These are phyloP conservation scores for Ilyonectria mors-panacis DNA, from an alignment of 2,329 filamentous ascomycete species.

Conservation along the genomic window DNA sequence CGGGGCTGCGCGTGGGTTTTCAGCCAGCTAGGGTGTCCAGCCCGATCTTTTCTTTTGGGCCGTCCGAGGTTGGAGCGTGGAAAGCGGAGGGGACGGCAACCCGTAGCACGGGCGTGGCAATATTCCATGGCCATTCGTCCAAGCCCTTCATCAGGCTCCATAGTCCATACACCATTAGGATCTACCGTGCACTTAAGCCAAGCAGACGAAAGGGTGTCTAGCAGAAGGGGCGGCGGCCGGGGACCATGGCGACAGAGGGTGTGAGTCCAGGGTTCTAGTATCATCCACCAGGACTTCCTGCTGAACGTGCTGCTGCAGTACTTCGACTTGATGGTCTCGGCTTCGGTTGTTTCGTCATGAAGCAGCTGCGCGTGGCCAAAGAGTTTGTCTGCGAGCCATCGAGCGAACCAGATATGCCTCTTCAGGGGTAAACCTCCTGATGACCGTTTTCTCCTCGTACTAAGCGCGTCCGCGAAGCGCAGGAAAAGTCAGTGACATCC, in stretches of 20 bases:
- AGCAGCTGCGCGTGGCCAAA: slow-evolving; percentile 1
- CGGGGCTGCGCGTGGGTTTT: slow-evolving; percentile 44
- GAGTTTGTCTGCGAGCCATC: slow-evolving; percentile 11
- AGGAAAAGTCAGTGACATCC: slow-evolving; percentile 1
- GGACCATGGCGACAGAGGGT: slow-evolving; percentile 24
- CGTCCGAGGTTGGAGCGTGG: slow-evolving; percentile 19
- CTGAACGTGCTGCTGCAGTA: slow-evolving; percentile 27
- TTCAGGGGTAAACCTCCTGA: background rate
- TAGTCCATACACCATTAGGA: slow-evolving; percentile 35
- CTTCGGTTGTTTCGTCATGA: slow-evolving; percentile 1
- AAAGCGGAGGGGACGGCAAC: slow-evolving; percentile 27
- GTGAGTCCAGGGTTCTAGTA: slow-evolving; percentile 40
- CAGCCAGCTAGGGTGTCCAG: slow-evolving; percentile 11
- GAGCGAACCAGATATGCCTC: slow-evolving; percentile 2
- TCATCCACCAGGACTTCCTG: slow-evolving; percentile 33
- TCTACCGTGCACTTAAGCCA: slow-evolving; percentile 40
- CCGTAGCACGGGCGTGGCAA: slow-evolving; percentile 46
- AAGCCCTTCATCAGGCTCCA: slow-evolving; percentile 23
- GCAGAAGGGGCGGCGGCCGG: slow-evolving; percentile 28
- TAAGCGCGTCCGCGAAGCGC: background rate
- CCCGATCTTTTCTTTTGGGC: slow-evolving; percentile 32
- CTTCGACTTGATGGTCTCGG: slow-evolving; percentile 4
- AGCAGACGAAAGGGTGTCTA: slow-evolving; percentile 35
- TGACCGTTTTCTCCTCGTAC: slow-evolving; percentile 12
- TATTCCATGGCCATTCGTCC: slow-evolving; percentile 33